These are phyloP conservation scores for Aspergillus costaricaensis DNA, from an alignment of 2,329 filamentous ascomycete genomes.

Conservation along the genomic window DNA sequence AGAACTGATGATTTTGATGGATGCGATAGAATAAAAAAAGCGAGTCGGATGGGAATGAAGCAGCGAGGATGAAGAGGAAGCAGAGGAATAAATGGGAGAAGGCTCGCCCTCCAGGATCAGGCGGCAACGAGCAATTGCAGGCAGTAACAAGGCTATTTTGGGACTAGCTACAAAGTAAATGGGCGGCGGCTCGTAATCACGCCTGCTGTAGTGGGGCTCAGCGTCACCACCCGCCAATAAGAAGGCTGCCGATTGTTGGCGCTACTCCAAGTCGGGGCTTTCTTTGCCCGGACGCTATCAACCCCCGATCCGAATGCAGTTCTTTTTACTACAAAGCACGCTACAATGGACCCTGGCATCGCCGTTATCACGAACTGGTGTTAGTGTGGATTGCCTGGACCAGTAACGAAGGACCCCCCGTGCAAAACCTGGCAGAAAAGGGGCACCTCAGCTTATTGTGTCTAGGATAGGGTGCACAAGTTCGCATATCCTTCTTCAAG, in stretches of 20 bases:
- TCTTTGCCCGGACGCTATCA: not conserved
- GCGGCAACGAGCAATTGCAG: slow-evolving; percentile 4
- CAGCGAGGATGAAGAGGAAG: not conserved
- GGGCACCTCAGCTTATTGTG: not conserved
- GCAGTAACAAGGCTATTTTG: slow-evolving; percentile 7
- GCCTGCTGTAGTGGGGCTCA: slow-evolving; percentile 6
- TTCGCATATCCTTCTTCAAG: not conserved
- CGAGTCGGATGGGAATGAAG: slow-evolving; percentile 7
- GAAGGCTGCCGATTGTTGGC: not conserved
- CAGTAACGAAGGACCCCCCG: not conserved
- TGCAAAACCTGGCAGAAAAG: not conserved
- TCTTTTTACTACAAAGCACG: not conserved
- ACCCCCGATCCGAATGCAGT: not conserved
- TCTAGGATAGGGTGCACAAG: not conserved
- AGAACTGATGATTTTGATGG: not conserved
- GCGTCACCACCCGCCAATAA: not conserved
- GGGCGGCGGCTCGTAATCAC: no score
- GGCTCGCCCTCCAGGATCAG: not conserved
- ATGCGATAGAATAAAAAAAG: slow-evolving; percentile 4
- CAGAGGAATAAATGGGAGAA: slow-evolving; percentile 1
- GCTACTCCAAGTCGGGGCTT: not conserved
- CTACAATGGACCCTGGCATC: not conserved
- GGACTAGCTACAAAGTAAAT: not conserved
- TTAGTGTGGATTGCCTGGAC: not conserved
- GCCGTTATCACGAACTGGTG: not conserved